Evolutionary conservation across 345 rosid species (phyloP).

Genomic region (Camelina sativa): DNA sequence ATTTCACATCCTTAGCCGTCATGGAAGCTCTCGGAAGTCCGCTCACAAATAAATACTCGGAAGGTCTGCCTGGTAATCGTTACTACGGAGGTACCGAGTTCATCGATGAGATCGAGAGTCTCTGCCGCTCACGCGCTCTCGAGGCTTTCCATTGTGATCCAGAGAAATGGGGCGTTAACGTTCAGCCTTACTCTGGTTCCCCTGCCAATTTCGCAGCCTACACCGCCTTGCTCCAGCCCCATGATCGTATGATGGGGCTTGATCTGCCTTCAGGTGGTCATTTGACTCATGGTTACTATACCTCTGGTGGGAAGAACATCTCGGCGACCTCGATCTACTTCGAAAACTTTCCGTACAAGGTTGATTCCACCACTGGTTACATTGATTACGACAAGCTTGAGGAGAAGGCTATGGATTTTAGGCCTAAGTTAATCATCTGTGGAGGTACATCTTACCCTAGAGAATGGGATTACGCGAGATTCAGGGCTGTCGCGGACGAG

Average conservation of each 20-base stretch:
- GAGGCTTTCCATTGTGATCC: conserved; percentile 70
- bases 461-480: conserved; percentile 89
- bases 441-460: conserved; percentile 98
- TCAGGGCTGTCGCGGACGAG: conserved; percentile 80
- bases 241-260: conserved; percentile 93
- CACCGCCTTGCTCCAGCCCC: conserved; percentile 93
- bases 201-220: conserved; percentile 98
- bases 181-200: conserved; percentile 97
- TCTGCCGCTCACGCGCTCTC: conserved; percentile 87
- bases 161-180: conserved; percentile 88
- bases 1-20: conserved; percentile 93
- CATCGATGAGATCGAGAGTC: conserved; percentile 93
- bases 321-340: conserved; percentile 96
- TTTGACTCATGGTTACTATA: conserved; percentile 88
- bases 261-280: conserved; percentile 97
- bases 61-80: conserved; percentile 96
- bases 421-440: conserved; percentile 89
- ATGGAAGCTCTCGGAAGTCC: conserved; percentile 97
- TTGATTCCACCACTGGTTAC: conserved; percentile 73
- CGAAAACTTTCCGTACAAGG: conserved; percentile 96
- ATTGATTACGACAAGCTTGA: conserved; percentile 90
- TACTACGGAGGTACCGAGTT: conserved; percentile 96
- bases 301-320: conserved; percentile 91
- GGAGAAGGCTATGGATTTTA: conserved; percentile 96
- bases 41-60: conserved; percentile 96